Evolutionary conservation across 1,284 basidiomycete species (phyloP).

Genomic region (Xerocomus minutiporus): DNA sequence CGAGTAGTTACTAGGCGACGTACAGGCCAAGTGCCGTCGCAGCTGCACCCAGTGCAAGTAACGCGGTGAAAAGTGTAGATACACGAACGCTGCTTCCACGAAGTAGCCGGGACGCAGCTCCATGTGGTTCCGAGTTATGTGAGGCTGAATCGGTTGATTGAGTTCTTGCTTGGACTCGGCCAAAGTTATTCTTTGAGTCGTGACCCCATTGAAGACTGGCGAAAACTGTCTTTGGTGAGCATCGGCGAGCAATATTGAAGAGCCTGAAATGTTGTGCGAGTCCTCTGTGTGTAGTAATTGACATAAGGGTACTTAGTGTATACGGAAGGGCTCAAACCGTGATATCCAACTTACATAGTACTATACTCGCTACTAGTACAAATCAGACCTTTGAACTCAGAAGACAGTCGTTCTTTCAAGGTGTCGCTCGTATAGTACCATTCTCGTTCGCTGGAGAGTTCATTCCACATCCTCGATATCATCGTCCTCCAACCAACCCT

Average conservation of each 20-base stretch:
- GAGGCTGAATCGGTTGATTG: constrained; percentile 11
- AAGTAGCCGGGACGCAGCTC: constrained; percentile 11
- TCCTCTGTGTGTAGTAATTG: not conserved
- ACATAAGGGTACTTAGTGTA: constrained; percentile 1
- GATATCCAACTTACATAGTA: too few species aligned
- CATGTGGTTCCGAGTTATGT: not conserved
- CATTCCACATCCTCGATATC: constrained; percentile 56
- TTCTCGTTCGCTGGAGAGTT: not conserved
- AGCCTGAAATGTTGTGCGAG: constrained; percentile 1
- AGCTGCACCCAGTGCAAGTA: constrained; percentile 47
- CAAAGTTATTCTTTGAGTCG: not conserved
- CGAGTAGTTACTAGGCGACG: constrained; percentile 22
- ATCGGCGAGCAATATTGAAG: not conserved
- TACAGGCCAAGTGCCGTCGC: constrained; percentile 55
- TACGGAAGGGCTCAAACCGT: not conserved
- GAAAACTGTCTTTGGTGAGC: not conserved
- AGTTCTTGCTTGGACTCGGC: constrained; percentile 3
- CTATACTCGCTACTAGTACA: too few species aligned
- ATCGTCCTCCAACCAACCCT: constrained; percentile 64
- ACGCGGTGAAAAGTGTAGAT: constrained; percentile 44
- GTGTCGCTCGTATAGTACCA: too few species aligned
- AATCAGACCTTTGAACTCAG: not conserved
- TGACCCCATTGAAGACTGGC: not conserved
- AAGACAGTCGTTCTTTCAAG: not conserved
- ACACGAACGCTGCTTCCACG: constrained; percentile 26